Base-by-base conservation (phyloP, 2,329 filamentous ascomycete genomes). In the Phyllosticta citriasiana region DNA sequence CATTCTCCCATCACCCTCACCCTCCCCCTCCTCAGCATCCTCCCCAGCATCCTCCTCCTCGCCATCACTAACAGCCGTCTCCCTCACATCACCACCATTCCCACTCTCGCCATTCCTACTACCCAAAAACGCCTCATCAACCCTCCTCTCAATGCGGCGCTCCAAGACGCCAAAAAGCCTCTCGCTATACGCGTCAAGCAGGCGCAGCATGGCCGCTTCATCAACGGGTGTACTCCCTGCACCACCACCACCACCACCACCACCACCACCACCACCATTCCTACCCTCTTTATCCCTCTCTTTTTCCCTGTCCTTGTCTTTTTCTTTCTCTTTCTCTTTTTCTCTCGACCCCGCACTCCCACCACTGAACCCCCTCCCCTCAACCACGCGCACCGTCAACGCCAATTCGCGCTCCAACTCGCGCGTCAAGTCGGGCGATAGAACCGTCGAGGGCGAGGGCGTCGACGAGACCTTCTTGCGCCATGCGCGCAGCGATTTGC, bases 151-250 rank as follows among this genome's bases (percentile, higher is more conserved):
- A 53, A 91, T 79, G 71, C 88, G 88, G 71, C 90, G 85, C 65
- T 91, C 88, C 53, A 92, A 78, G 72, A 91, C 79, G 54, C 79
- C 83, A 5, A 90, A 84, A 55, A 92, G 76, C 63, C 85, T 80
- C 68, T 90, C 87, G 2, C 87, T 89, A 68, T 91, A 91, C 73
- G 89, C 84, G 66, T 91, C 88, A 7, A 92, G 76, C 53, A 91
- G 74, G 57, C 85, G 86, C 51, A 72, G 69, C 70, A 79, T 73
- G 5, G 70, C 70, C 1, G 68, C 71, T 65, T 79, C 77, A 59
- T 78, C 74, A n/a, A 78, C 63, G 5, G 67, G 2, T 5, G 35
- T 5, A 4, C 47, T 55, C 16, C 58, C 47, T 26, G 35, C 52
- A 24, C 40, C 3, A 22, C 25, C 12, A 16, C 27, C 12, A 25